A percentile compares a stretch with the other conserved stretches of the same genome.
These are phyloP conservation scores for Solanum commersonii DNA, from an alignment of 257 asterid genomes.

Conservation along the genomic window DNA sequence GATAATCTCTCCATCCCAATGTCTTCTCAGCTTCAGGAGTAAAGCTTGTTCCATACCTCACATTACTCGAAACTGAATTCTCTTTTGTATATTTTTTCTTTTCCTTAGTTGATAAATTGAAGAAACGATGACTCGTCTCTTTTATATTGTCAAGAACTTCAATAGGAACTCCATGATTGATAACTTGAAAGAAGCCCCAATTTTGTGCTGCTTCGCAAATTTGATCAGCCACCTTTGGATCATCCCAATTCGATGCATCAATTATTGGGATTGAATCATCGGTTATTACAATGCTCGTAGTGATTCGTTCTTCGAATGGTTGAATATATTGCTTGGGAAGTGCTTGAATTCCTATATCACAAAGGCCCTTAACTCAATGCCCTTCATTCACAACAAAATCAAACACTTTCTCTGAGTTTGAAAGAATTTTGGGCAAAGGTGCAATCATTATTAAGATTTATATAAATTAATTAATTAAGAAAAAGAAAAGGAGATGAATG, in stretches of 20 bases:
- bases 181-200: conserved; percentile 21
- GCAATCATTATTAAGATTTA: neutral
- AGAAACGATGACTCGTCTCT: conserved; percentile 14
- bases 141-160: conserved; percentile 13
- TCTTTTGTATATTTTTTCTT: conserved; percentile 10
- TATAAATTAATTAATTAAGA: neutral
- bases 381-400: conserved; percentile 11
- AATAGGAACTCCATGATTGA: conserved; percentile 17
- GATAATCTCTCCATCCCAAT: conserved; percentile 26
- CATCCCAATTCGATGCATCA: conserved; percentile 12
- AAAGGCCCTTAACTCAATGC: conserved; percentile 17
- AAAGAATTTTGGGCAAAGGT: neutral
- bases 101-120: conserved; percentile 10
- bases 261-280: conserved; percentile 14
- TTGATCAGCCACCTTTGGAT: conserved; percentile 6
- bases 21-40: conserved; percentile 20
- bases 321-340: conserved; percentile 20
- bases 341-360: conserved; percentile 2
- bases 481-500: neutral
- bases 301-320: conserved; percentile 10
- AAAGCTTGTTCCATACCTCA: conserved; percentile 20
- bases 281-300: neutral
- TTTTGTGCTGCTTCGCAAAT: conserved; percentile 17
- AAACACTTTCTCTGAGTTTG: neutral
- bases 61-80: conserved; percentile 4